A percentile compares a stretch with the other conserved stretches of the same genome.
Conservation (phyloP, 1,139 yeast genomes). For the Scheffersomyces lignicola region DNA sequence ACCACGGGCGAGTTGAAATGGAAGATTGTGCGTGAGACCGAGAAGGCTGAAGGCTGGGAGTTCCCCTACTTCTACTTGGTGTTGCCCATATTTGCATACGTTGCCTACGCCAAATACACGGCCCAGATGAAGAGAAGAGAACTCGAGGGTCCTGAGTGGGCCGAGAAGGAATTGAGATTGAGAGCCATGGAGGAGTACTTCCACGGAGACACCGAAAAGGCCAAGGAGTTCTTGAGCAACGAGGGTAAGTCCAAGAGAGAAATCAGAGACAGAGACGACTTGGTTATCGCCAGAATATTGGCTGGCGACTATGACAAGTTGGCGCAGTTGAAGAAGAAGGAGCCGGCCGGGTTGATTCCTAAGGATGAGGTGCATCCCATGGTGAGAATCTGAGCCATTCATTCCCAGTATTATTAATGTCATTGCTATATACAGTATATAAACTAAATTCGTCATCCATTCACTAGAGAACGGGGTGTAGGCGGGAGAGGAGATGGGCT, state of each 20-base stretch:
- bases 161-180: slow-evolving; percentile 76
- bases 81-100: slow-evolving; percentile 56
- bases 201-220: slow-evolving; percentile 64
- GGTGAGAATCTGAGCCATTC: slow-evolving; percentile 28
- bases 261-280: slow-evolving; percentile 69
- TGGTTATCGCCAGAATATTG: slow-evolving; percentile 78
- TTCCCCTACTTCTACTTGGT: slow-evolving; percentile 69
- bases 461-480: too few species aligned
- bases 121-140: slow-evolving; percentile 46
- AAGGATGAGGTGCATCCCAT: slow-evolving; percentile 35
- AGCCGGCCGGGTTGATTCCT: slow-evolving; percentile 40
- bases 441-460: not conserved
- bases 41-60: slow-evolving; percentile 86
- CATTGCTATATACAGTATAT: slow-evolving; percentile 1
- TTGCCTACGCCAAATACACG: slow-evolving; percentile 47
- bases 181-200: slow-evolving; percentile 69
- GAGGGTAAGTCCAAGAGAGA: slow-evolving; percentile 60
- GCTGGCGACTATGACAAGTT: slow-evolving; percentile 84
- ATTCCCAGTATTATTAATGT: not conserved
- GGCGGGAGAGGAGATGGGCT: too few species aligned
- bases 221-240: slow-evolving; percentile 54
- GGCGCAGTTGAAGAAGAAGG: slow-evolving; percentile 64
- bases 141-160: slow-evolving; percentile 68
- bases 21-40: slow-evolving; percentile 74
- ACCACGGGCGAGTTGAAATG: slow-evolving; percentile 77